phyloP scores from a whole-genome alignment of 1,284 basidiomycete genomes.

The Volvariella volvacea region DNA sequence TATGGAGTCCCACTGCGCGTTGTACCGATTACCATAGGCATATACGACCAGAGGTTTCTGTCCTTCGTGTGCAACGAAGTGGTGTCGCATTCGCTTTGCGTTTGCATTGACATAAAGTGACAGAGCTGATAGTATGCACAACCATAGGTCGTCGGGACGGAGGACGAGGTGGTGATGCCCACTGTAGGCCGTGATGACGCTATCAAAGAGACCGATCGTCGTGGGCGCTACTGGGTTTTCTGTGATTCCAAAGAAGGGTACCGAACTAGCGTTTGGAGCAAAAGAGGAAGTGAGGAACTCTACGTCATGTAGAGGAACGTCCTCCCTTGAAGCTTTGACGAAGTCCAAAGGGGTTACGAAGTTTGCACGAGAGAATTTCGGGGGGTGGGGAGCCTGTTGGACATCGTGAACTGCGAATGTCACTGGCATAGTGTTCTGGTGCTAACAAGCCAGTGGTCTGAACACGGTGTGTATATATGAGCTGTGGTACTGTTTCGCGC shows the following conservation, averaged over 20 bases:
- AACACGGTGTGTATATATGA: too few species aligned
- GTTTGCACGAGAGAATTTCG: background rate
- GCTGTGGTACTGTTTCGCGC: too few species aligned
- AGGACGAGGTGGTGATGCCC: constrained; percentile 2
- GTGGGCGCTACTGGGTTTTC: background rate
- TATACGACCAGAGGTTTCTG: constrained; percentile 24
- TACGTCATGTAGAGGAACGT: background rate
- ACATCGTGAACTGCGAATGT: background rate
- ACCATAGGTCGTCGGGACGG: constrained; percentile 26
- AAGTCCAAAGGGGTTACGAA: background rate
- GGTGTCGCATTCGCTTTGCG: constrained; percentile 28
- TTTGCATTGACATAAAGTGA: constrained; percentile 37
- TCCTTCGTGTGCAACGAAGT: constrained; percentile 35
- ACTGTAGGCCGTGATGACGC: constrained; percentile 3
- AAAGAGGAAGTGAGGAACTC: background rate
- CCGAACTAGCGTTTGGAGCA: background rate
- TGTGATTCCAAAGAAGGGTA: background rate
- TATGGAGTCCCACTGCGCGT: constrained; percentile 26
- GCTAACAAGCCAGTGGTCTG: too few species aligned
- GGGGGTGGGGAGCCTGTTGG: background rate
- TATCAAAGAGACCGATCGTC: constrained; percentile 4
- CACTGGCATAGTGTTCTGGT: background rate
- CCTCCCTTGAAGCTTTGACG: background rate
- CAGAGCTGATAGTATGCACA: constrained; percentile 36
- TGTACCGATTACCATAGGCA: constrained; percentile 18